phyloP scores from a whole-genome alignment of 352 stramenopile species.

The Phytopythium chamaehyphon region DNA sequence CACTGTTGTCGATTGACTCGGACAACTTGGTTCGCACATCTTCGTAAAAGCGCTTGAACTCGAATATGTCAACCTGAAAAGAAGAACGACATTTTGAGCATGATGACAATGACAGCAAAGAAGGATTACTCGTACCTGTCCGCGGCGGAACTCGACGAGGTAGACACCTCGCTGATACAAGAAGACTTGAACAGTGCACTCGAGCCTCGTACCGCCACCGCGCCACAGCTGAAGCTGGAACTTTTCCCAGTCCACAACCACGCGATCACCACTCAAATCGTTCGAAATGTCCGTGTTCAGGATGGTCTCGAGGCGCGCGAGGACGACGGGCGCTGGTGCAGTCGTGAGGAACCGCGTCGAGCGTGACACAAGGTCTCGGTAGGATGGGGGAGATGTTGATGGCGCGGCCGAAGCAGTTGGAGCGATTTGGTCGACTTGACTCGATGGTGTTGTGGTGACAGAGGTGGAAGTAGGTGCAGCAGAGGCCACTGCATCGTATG shows the following conservation, averaged over 20 bases:
- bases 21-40: slow-evolving; percentile 64
- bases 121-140: slow-evolving; percentile 40
- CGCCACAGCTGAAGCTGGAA: slow-evolving; percentile 74
- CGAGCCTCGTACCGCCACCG: slow-evolving; percentile 35
- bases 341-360: slow-evolving; percentile 74
- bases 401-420: background rate
- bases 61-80: slow-evolving; percentile 76
- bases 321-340: slow-evolving; percentile 54
- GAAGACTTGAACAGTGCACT: slow-evolving; percentile 78
- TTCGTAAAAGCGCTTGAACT: slow-evolving; percentile 88
- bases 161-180: slow-evolving; percentile 79
- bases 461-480: background rate
- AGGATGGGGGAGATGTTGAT: slow-evolving; percentile 29
- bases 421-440: background rate
- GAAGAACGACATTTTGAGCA: background rate
- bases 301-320: slow-evolving; percentile 63
- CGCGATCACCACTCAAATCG: slow-evolving; percentile 38
- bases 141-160: slow-evolving; percentile 73
- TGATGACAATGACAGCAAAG: too few relatives aligned
- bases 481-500: background rate
- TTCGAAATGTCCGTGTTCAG: slow-evolving; percentile 18
- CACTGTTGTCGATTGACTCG: slow-evolving; percentile 33
- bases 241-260: slow-evolving; percentile 65
- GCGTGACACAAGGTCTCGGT: slow-evolving; percentile 59
- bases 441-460: background rate